These are phyloP conservation scores for Ophiostoma angusticollis DNA, from an alignment of 2,329 filamentous ascomycete species.

Conservation along the genomic window DNA sequence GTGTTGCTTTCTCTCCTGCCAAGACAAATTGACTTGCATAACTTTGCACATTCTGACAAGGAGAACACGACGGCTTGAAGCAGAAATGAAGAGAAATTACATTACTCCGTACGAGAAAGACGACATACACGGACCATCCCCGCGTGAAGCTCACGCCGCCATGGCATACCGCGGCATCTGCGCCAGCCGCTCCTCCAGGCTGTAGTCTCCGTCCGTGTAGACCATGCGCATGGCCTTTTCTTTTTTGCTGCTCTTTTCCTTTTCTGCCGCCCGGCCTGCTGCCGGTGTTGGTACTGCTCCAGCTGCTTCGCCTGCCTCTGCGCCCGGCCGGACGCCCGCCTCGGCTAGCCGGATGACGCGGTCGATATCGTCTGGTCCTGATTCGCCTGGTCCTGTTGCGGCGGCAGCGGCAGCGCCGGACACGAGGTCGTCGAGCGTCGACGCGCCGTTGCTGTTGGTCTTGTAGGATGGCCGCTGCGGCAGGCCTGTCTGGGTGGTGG, in stretches of 20 bases:
- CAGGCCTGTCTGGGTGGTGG: slow-evolving; percentile 26
- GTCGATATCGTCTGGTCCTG: slow-evolving; percentile 57
- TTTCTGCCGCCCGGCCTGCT: slow-evolving; percentile 34
- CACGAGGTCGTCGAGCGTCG: slow-evolving; percentile 35
- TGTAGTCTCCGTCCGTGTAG: slow-evolving; percentile 67
- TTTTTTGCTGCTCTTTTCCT: slow-evolving; percentile 37
- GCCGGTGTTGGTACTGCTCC: slow-evolving; percentile 42
- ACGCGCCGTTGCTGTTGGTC: slow-evolving; percentile 18
- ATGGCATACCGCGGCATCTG: slow-evolving; percentile 58
- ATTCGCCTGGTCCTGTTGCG: background rate
- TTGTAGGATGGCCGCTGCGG: slow-evolving; percentile 23
- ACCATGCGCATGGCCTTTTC: slow-evolving; percentile 50
- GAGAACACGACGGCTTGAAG: too few relatives aligned
- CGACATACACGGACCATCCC: too few relatives aligned
- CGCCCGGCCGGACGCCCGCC: slow-evolving; percentile 41
- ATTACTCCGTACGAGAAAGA: background rate
- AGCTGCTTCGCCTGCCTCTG: slow-evolving; percentile 27
- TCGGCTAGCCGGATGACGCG: slow-evolving; percentile 52
- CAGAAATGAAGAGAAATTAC: background rate
- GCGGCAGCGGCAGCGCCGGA: slow-evolving; percentile 22
- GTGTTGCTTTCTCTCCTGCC: background rate
- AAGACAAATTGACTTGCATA: background rate
- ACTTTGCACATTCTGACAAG: too few relatives aligned
- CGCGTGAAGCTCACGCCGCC: slow-evolving; percentile 1
- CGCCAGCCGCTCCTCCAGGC: slow-evolving; percentile 85